Evolutionary conservation across 2,329 filamentous ascomycete species (phyloP).

Genomic region (Magnaporthales sp.): DNA sequence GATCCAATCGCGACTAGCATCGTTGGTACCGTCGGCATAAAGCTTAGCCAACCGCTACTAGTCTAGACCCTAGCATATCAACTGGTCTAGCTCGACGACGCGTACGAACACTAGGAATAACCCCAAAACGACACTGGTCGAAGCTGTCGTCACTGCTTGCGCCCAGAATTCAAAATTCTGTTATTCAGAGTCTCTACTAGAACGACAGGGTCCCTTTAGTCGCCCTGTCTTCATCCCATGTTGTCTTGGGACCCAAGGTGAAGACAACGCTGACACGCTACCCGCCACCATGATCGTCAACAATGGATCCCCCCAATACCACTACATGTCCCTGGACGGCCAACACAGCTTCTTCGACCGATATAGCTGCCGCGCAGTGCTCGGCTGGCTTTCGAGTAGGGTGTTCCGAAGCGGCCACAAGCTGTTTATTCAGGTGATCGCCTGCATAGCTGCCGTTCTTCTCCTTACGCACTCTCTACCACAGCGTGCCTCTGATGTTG

Average conservation of each 20-base stretch:
- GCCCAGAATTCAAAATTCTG: not conserved
- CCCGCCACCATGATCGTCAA: not conserved
- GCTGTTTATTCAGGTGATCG: conserved; percentile 17
- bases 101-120: not conserved
- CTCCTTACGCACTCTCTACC: conserved; percentile 15
- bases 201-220: not conserved
- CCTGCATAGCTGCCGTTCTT: conserved; percentile 13
- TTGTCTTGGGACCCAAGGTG: not conserved
- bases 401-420: conserved; percentile 19
- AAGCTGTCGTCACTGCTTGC: not conserved
- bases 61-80: not conserved
- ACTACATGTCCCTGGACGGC: conserved; percentile 1
- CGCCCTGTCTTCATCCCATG: not conserved
- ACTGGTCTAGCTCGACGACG: not conserved
- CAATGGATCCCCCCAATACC: not conserved
- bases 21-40: not conserved
- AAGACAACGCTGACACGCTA: not conserved
- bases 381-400: conserved; percentile 19
- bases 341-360: not conserved
- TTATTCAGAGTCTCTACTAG: too few species aligned
- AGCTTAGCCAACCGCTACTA: not conserved
- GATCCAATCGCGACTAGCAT: not conserved
- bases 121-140: not conserved
- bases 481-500: conserved; percentile 11
- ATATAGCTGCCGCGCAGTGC: conserved; percentile 8